These are phyloP conservation scores for Phytophthora capsici DNA, from an alignment of 352 stramenopile genomes.

Conservation along the genomic window DNA sequence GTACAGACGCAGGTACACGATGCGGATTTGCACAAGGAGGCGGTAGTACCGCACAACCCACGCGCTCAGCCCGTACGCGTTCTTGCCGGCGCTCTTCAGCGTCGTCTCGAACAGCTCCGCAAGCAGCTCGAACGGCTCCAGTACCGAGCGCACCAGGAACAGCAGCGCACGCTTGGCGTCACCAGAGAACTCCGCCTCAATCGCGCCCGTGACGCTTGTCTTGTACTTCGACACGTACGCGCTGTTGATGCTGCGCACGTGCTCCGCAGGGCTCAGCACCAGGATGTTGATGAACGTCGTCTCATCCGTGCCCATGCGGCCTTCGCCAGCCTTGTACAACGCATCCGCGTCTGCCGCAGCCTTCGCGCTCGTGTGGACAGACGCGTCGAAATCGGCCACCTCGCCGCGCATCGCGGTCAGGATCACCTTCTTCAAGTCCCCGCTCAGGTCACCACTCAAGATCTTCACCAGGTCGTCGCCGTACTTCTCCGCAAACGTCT, in stretches of 20 bases:
- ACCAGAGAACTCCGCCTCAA: constrained; percentile 59
- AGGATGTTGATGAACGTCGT: too few relatives aligned
- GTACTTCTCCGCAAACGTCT: constrained; percentile 66
- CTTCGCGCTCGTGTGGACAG: too few relatives aligned
- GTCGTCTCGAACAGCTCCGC: constrained; percentile 47
- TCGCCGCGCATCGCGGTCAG: constrained; percentile 54
- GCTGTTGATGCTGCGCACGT: constrained; percentile 57
- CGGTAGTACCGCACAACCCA: constrained; percentile 42
- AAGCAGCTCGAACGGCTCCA: constrained; percentile 39
- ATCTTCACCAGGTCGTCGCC: constrained; percentile 57
- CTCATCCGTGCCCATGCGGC: constrained; percentile 70
- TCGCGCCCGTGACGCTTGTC: constrained; percentile 50
- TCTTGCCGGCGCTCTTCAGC: constrained; percentile 44
- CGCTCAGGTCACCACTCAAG: too few relatives aligned
- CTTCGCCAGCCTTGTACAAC: too few relatives aligned
- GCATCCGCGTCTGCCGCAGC: constrained; percentile 48
- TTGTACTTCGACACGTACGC: constrained; percentile 61
- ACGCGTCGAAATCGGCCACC: too few relatives aligned
- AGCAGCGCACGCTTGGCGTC: constrained; percentile 48
- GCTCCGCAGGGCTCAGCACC: constrained; percentile 48
- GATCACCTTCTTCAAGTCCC: constrained; percentile 70
- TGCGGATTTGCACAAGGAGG: constrained; percentile 42
- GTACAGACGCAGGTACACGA: constrained; percentile 63
- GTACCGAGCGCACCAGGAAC: constrained; percentile 39
- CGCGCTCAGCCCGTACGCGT: constrained; percentile 27